Percentiles rank a stretch among this genome's conserved stretches.
These are phyloP conservation scores for Nemania sp. DNA, from an alignment of 2,329 filamentous ascomycete genomes.

Conservation along the genomic window DNA sequence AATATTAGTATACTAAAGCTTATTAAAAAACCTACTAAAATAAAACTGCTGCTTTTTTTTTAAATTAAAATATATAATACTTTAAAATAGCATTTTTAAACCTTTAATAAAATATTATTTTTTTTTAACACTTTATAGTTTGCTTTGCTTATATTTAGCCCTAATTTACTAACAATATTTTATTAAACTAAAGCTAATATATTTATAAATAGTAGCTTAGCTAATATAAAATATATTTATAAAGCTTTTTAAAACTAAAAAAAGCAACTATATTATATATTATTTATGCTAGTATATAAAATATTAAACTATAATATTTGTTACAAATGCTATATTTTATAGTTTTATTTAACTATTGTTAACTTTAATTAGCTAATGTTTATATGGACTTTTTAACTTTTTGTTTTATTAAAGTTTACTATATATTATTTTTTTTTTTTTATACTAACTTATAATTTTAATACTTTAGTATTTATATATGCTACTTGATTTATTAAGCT, in stretches of 20 bases:
- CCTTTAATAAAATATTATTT: background rate
- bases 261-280: background rate
- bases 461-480: background rate
- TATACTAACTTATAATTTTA: background rate
- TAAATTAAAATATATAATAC: slow-evolving; percentile 7
- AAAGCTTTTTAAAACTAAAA: background rate
- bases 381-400: background rate
- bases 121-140: background rate
- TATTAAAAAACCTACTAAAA: background rate
- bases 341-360: slow-evolving; percentile 10
- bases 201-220: background rate
- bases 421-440: slow-evolving; percentile 7
- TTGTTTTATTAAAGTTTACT: background rate
- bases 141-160: background rate
- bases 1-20: background rate
- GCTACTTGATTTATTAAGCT: slow-evolving; percentile 8
- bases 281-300: background rate
- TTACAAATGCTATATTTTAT: slow-evolving; percentile 1
- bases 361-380: background rate
- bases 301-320: background rate
- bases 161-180: background rate
- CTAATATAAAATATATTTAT: background rate
- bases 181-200: background rate
- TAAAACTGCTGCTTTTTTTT: background rate
- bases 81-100: slow-evolving; percentile 8